Percentiles rank a stretch among this genome's conserved stretches.
phyloP scores from a whole-genome alignment of 2,329 filamentous ascomycete species.

The Neonectria faginata region DNA sequence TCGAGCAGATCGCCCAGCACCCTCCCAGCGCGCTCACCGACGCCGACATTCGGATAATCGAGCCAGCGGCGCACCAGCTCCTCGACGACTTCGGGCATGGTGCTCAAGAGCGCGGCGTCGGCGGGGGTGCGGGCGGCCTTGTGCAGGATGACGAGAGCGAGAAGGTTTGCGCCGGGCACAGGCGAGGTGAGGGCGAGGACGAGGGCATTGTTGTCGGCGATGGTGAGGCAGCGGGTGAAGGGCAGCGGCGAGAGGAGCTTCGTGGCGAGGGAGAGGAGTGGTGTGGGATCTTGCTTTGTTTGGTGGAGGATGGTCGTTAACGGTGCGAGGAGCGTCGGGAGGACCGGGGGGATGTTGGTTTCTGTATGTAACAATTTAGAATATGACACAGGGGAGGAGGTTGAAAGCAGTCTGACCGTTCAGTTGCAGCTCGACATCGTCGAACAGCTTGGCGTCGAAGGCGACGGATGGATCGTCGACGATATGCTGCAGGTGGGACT shows the following conservation, averaged over 20 bases:
- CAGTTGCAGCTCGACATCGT: constrained; percentile 69
- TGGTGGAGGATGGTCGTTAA: constrained; percentile 65
- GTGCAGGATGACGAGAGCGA: constrained; percentile 67
- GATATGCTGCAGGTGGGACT: constrained; percentile 65
- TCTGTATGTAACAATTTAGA: constrained; percentile 51
- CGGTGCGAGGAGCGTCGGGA: constrained; percentile 65
- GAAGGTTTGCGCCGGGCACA: constrained; percentile 66
- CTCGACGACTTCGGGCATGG: constrained; percentile 61
- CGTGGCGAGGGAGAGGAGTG: constrained; percentile 64
- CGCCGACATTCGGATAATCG: constrained; percentile 63
- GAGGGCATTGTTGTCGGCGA: constrained; percentile 64
- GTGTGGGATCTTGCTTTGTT: constrained; percentile 62
- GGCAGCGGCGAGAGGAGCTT: constrained; percentile 67
- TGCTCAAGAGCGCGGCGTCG: constrained; percentile 63
- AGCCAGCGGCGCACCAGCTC: constrained; percentile 66
- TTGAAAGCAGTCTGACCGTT: constrained; percentile 54
- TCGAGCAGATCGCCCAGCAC: constrained; percentile 67
- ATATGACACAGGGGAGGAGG: neutral
- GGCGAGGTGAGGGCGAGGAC: constrained; percentile 65
- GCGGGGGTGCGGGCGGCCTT: constrained; percentile 63
- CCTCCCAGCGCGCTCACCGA: constrained; percentile 64
- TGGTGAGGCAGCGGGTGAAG: constrained; percentile 63
- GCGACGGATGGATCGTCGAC: constrained; percentile 55
- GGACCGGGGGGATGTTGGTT: constrained; percentile 63
- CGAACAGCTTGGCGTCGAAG: constrained; percentile 64